These are phyloP conservation scores for Pichia sp. DNA, from an alignment of 1,139 yeast genomes.

Conservation along the genomic window DNA sequence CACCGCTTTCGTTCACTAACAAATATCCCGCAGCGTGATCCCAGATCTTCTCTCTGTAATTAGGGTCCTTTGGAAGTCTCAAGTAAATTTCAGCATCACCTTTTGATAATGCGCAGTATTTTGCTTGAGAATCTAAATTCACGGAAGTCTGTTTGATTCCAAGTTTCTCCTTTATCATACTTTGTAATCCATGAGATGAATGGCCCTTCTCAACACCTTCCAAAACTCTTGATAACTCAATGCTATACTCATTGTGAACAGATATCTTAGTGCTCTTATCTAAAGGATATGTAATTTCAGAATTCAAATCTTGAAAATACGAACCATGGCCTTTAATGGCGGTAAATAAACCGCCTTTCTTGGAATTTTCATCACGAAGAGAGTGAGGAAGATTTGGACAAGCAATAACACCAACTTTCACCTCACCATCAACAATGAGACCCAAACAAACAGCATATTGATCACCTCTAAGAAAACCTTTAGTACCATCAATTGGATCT, in stretches of 20 bases:
- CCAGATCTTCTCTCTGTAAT: constrained; percentile 93
- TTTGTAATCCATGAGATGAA: constrained; percentile 86
- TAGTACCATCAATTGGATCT: constrained; percentile 98
- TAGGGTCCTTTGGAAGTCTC: constrained; percentile 70
- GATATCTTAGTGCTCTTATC: constrained; percentile 28
- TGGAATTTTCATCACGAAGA: constrained; percentile 31
- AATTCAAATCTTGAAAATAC: constrained; percentile 43
- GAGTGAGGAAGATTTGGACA: constrained; percentile 80
- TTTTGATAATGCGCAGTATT: constrained; percentile 82
- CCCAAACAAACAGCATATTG: constrained; percentile 97
- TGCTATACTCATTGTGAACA: constrained; percentile 38
- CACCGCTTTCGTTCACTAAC: constrained; percentile 85
- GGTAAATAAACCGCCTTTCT: constrained; percentile 63
- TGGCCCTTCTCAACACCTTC: constrained; percentile 98
- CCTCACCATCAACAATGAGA: constrained; percentile 75
- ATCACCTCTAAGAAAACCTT: constrained; percentile 91
- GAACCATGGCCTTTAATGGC: constrained; percentile 76
- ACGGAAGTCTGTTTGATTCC: constrained; percentile 51
- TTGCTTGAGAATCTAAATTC: constrained; percentile 91
- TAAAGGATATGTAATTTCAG: constrained; percentile 33
- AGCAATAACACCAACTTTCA: constrained; percentile 86
- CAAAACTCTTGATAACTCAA: constrained; percentile 58
- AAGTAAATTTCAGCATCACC: constrained; percentile 92
- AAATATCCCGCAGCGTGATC: constrained; percentile 97
- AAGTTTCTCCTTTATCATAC: constrained; percentile 56